Evolutionary conservation across 2,329 filamentous ascomycete genomes (phyloP).

Genomic region (Cryphonectria japonica): DNA sequence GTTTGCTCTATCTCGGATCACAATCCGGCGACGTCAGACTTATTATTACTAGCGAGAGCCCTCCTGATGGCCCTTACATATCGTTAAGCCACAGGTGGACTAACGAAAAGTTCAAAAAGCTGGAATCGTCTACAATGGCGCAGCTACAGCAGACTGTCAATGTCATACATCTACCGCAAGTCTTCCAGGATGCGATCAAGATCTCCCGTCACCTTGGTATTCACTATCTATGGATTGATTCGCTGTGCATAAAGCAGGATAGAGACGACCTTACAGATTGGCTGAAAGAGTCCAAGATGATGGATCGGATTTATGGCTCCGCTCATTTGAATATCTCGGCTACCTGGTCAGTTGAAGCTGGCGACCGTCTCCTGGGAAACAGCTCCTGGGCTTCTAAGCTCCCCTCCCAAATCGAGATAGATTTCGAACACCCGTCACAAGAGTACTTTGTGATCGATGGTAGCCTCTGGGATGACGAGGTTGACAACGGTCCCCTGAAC

Average conservation of each 20-base stretch:
- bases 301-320: background rate
- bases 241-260: background rate
- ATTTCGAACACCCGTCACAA: background rate
- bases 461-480: background rate
- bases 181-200: background rate
- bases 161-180: background rate
- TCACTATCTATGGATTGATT: background rate
- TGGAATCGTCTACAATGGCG: background rate
- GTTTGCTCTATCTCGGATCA: background rate
- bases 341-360: background rate
- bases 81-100: background rate
- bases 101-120: background rate
- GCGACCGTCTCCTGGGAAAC: background rate
- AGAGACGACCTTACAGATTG: background rate
- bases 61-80: background rate
- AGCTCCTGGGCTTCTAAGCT: conserved; percentile 1
- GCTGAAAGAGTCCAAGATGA: background rate
- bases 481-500: conserved; percentile 1
- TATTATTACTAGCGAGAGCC: background rate
- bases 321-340: background rate
- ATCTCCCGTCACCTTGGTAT: background rate
- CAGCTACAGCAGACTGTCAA: background rate
- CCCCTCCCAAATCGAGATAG: background rate
- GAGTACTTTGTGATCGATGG: background rate
- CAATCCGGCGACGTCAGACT: background rate